These are phyloP conservation scores for Porphyrellus cyaneotinctus DNA, from an alignment of 768 basidiomycete species.

Conservation along the genomic window DNA sequence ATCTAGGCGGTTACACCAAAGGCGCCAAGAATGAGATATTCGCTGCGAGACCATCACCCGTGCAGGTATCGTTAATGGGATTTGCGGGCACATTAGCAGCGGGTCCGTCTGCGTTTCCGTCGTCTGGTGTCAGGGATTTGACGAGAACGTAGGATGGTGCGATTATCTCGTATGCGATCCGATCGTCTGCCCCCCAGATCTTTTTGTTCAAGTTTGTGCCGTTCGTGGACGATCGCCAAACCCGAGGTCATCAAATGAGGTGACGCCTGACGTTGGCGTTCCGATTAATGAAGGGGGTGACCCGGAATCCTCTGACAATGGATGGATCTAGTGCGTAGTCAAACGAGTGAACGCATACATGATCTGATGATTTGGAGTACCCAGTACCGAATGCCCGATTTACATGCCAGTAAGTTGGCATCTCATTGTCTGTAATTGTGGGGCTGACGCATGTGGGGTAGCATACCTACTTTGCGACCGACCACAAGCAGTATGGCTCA, in stretches of 20 bases:
- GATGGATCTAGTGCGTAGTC: constrained; percentile 43
- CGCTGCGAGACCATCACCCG: constrained; percentile 44
- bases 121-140: background rate
- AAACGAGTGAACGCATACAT: background rate
- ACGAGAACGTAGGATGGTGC: constrained; percentile 38
- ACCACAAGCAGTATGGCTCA: constrained; percentile 43
- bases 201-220: constrained; percentile 33
- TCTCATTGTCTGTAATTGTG: background rate
- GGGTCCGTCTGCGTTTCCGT: constrained; percentile 18
- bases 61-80: constrained; percentile 49
- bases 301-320: constrained; percentile 35
- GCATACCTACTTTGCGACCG: constrained; percentile 48
- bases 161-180: constrained; percentile 46
- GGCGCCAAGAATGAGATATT: constrained; percentile 51
- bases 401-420: constrained; percentile 41
- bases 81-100: constrained; percentile 47
- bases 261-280: constrained; percentile 23
- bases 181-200: constrained; percentile 40
- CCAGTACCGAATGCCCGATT: constrained; percentile 42
- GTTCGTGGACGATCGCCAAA: constrained; percentile 11
- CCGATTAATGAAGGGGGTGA: constrained; percentile 38
- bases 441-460: constrained; percentile 14
- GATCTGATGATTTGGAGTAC: constrained; percentile 5
- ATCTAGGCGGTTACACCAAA: constrained; percentile 49
- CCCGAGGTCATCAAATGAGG: constrained; percentile 1